Percentiles rank a stretch among this genome's conserved stretches.
Evolutionary conservation across 208 protist genomes (phyloP).

Genomic region (Trypanosoma avium): DNA sequence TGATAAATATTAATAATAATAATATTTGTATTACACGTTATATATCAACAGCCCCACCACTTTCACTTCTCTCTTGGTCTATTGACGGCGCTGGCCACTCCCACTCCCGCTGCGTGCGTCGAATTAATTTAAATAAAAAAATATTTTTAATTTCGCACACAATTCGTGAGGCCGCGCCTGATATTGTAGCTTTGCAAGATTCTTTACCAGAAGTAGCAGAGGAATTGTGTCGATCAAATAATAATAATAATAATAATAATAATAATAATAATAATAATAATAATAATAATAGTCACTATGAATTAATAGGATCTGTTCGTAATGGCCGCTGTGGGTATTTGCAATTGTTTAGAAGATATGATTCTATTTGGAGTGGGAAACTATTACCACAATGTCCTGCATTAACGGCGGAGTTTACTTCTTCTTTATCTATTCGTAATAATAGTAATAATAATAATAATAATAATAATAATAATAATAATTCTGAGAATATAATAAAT

Average conservation of each 20-base stretch:
- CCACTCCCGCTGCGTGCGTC: slow-evolving; percentile 51
- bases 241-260: background rate
- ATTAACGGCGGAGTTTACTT: slow-evolving; percentile 56
- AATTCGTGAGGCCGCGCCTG: slow-evolving; percentile 39
- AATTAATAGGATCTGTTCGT: slow-evolving; percentile 47
- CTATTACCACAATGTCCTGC: slow-evolving; percentile 42
- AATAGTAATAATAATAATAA: background rate
- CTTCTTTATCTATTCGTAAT: background rate
- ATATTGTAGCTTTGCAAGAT: slow-evolving; percentile 84
- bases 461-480: too few species aligned
- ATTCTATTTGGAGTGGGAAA: slow-evolving; percentile 43
- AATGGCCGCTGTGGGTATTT: slow-evolving; percentile 75
- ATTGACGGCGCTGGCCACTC: slow-evolving; percentile 59
- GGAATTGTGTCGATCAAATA: slow-evolving; percentile 29
- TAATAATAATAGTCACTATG: slow-evolving; percentile 24
- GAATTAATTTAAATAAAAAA: slow-evolving; percentile 45
- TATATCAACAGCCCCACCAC: slow-evolving; percentile 37
- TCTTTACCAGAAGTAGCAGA: slow-evolving; percentile 49
- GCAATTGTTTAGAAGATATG: slow-evolving; percentile 55
- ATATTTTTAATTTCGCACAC: slow-evolving; percentile 50
- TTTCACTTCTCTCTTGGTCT: slow-evolving; percentile 77
- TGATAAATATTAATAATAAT: background rate
- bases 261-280: background rate
- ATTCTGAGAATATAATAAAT: too few species aligned
- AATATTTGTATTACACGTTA: background rate